Evolutionary conservation across 352 stramenopile genomes (phyloP), one percentile per base, ranked within the genome.

Genomic region (Pythium guiyangense): DNA sequence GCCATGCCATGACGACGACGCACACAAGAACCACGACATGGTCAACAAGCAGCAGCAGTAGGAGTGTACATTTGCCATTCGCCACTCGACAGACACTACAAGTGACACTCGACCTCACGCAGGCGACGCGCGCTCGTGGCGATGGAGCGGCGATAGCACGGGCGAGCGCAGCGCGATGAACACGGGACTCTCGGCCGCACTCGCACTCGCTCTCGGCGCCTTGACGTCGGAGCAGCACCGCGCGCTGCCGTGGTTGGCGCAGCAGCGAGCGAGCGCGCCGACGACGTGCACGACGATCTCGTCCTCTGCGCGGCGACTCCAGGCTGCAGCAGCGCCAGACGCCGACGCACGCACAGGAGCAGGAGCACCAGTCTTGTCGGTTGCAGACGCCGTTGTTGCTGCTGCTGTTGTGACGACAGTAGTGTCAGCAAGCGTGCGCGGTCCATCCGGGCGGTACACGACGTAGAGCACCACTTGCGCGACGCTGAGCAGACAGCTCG

Each of bases 381-480:
- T 22, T 22, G 22, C 22, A 22, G 22, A 22, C 22, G 22, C 20
- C 15, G 31, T 22, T 26, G 14, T 20, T 37, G 29, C 22, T 10
- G 20, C 25, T 9, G 37, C 34, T 29, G 50, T 52, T 35, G 25
- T 45, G 10, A 22, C 22, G 22, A 22, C 22, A 22, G 22, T 22
- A 22, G 20, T 48, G 5, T 34, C 37, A 14, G 49, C 49, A 9
- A 34, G 26, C 3, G 52, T 42, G 15, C 52, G 20, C 27, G 15
- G 45, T 18, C 54, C 45, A 26, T 43, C 25, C 29, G 56, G 56
- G 26, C 48, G 43, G 49, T 58, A 63, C 20, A 63, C 40, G 15
- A 53, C 40, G 40, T 58, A 63, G n/a, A 63, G 44, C 29, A 63
- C 25, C 27, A 40, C 2, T 29, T 63, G 57, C 9, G 22, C 31